Evolutionary conservation across 2,329 filamentous ascomycete genomes (phyloP).

Genomic region (Lachnum nothofagi): DNA sequence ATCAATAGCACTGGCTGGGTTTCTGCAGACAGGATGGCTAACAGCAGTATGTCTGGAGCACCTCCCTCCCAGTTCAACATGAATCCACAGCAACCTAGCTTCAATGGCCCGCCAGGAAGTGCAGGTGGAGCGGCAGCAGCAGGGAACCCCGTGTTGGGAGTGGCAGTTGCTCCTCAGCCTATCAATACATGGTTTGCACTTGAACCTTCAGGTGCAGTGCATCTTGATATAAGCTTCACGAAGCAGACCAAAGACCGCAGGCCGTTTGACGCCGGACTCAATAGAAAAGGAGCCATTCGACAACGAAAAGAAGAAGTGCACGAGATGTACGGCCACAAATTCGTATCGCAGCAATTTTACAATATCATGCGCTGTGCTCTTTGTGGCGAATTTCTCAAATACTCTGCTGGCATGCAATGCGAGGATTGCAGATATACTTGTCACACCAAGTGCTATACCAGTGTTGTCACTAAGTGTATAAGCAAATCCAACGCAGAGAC

Average conservation of each 20-base stretch:
- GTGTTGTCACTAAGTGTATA: constrained; percentile 98
- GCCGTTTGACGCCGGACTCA: constrained; percentile 81
- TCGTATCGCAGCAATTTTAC: constrained; percentile 97
- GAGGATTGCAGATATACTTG: constrained; percentile 99
- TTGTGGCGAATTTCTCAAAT: constrained; percentile 97
- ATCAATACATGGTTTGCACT: constrained; percentile 97
- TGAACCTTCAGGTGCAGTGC: constrained; percentile 87
- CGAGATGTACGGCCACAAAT: constrained; percentile 99
- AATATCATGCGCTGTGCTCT: constrained; percentile 99
- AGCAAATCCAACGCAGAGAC: constrained; percentile 98
- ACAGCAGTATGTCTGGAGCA: constrained; percentile 42
- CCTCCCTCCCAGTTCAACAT: constrained; percentile 52
- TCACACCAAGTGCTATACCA: constrained; percentile 93
- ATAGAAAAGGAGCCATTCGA: constrained; percentile 90
- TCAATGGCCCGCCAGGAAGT: constrained; percentile 41
- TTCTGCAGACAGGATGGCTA: constrained; percentile 89
- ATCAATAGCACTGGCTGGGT: constrained; percentile 95
- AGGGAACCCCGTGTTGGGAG: constrained; percentile 26
- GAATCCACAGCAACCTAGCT: constrained; percentile 44
- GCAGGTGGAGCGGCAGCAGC: constrained; percentile 32
- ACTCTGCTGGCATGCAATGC: constrained; percentile 98
- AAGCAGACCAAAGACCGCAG: constrained; percentile 83
- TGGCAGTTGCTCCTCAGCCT: constrained; percentile 41
- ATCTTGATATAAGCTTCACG: constrained; percentile 83
- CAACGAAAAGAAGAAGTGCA: constrained; percentile 97